phyloP scores from a whole-genome alignment of 257 asterid species.

The Lycium ferocissimum region DNA sequence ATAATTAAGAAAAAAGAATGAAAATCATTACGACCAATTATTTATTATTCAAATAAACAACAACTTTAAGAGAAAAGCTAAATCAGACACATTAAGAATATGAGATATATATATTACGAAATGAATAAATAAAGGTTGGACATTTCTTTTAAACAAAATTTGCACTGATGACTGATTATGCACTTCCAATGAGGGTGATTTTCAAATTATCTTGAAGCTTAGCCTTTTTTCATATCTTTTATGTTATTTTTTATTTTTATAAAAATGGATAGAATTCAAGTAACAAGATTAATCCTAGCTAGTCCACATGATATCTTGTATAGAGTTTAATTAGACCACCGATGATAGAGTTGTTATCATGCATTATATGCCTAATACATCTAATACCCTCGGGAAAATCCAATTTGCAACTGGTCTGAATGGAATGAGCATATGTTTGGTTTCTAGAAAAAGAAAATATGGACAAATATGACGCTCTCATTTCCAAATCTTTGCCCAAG shows the following conservation, averaged over 20 bases:
- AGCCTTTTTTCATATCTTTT: no score
- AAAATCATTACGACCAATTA: no score
- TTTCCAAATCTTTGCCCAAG: not conserved
- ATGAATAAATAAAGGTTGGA: not conserved
- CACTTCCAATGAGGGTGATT: not conserved
- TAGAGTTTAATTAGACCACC: not conserved
- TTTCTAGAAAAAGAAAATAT: not conserved
- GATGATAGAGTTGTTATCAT: slow-evolving; percentile 17
- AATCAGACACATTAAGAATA: not conserved
- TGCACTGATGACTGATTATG: not conserved
- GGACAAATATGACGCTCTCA: not conserved
- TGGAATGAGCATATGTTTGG: not conserved
- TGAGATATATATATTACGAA: not conserved
- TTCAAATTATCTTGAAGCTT: not conserved
- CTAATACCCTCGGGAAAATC: not conserved
- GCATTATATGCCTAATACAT: not conserved
- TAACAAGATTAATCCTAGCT: not conserved
- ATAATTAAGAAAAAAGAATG: not conserved
- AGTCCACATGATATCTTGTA: not conserved
- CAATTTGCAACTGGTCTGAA: not conserved
- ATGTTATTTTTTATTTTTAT: not conserved
- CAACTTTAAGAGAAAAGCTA: not conserved
- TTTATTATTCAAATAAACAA: not conserved
- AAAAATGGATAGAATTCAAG: not conserved
- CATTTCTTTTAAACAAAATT: not conserved